Evolutionary conservation across 352 stramenopile genomes (phyloP).

Genomic region (Phytophthora tentaculata): DNA sequence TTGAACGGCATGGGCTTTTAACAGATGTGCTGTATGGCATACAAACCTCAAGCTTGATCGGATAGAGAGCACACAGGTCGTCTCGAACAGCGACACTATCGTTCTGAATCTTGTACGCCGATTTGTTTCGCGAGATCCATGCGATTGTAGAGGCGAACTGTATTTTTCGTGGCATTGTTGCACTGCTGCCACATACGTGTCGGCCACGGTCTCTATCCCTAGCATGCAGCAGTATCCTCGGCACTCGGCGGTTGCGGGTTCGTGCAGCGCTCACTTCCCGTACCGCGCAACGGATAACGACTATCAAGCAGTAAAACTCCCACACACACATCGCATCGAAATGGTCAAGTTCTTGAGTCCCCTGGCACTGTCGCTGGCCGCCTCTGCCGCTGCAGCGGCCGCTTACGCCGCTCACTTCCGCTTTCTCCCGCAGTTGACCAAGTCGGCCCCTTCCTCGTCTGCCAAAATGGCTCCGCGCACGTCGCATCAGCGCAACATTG

Average conservation of each 20-base stretch:
- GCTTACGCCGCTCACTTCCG: conserved; percentile 42
- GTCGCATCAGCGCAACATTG: conserved; percentile 81
- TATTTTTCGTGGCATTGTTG: conserved; percentile 28
- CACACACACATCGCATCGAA: conserved; percentile 9
- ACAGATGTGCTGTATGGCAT: conserved; percentile 1
- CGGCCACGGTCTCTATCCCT: conserved; percentile 4
- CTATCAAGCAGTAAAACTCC: conserved; percentile 21
- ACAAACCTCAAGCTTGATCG: conserved; percentile 1
- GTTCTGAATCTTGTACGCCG: conserved; percentile 1
- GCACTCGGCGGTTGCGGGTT: conserved; percentile 15
- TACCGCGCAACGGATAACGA: conserved; percentile 26
- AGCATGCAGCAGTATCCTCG: background rate
- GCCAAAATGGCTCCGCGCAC: conserved; percentile 39
- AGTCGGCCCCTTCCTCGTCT: conserved; percentile 7
- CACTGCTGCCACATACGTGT: conserved; percentile 19
- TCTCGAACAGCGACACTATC: conserved; percentile 3
- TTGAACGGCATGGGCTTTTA: conserved; percentile 4
- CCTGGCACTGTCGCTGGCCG: conserved; percentile 34
- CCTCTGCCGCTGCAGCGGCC: conserved; percentile 38
- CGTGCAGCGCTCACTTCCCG: conserved; percentile 28
- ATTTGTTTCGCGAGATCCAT: conserved; percentile 1
- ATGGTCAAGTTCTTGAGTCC: conserved; percentile 50
- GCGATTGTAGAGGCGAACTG: conserved; percentile 16
- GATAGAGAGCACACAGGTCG: conserved; percentile 13
- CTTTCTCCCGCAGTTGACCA: conserved; percentile 30